phyloP scores from a whole-genome alignment of 2,329 filamentous ascomycete species.

The Saccharata proteae region DNA sequence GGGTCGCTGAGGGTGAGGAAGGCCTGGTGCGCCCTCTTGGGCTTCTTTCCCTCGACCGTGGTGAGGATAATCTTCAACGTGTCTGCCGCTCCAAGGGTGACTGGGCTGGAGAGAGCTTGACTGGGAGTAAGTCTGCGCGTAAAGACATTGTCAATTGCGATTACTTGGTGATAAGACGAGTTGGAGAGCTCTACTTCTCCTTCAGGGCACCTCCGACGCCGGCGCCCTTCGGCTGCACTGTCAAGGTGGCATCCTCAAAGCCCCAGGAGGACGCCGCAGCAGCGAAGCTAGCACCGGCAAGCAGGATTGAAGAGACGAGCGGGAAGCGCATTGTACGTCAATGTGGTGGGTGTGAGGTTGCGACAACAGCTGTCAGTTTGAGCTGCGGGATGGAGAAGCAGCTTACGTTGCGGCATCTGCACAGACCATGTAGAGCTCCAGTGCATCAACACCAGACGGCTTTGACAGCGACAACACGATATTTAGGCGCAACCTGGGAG shows the following conservation, averaged over 20 bases:
- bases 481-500: too few relatives aligned
- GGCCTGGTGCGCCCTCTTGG: slow-evolving; percentile 83
- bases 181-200: slow-evolving; percentile 51
- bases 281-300: slow-evolving; percentile 28
- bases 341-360: too few relatives aligned
- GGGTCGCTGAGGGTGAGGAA: slow-evolving; percentile 74
- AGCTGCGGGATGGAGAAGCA: too few relatives aligned
- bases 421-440: too few relatives aligned
- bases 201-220: slow-evolving; percentile 41
- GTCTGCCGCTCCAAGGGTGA: slow-evolving; percentile 56
- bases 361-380: too few relatives aligned
- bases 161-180: too few relatives aligned
- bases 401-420: too few relatives aligned
- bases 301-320: slow-evolving; percentile 29
- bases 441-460: too few relatives aligned
- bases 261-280: slow-evolving; percentile 51
- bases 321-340: slow-evolving; percentile 14
- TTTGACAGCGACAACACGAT: too few relatives aligned
- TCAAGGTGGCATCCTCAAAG: slow-evolving; percentile 61
- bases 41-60: slow-evolving; percentile 62
- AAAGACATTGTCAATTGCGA: too few relatives aligned
- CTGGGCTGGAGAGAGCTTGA: slow-evolving; percentile 47
- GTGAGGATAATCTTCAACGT: slow-evolving; percentile 74
- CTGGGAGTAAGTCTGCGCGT: slow-evolving; percentile 30
- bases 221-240: slow-evolving; percentile 48